A percentile compares a stretch with the other conserved stretches of the same genome.
phyloP scores from a whole-genome alignment of 1,284 basidiomycete genomes.

The Cutaneotrichosporon cyanovorans region DNA sequence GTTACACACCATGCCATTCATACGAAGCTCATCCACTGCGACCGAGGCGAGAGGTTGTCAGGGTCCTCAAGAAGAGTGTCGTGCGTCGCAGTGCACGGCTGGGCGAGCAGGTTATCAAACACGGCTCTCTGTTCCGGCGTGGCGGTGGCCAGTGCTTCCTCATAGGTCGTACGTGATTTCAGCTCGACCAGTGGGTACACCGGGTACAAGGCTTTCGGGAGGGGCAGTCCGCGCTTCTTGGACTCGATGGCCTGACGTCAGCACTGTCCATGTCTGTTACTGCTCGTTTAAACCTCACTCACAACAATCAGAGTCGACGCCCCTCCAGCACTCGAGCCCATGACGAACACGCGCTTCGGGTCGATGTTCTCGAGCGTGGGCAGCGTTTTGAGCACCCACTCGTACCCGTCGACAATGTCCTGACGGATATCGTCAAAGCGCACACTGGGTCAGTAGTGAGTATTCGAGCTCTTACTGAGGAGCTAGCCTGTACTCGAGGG shows the following conservation, averaged over 20 bases:
- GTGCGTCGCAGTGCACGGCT: neutral
- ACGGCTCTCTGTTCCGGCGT: neutral
- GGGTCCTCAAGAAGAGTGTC: neutral
- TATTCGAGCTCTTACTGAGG: neutral
- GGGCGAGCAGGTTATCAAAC: neutral
- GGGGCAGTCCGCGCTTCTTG: neutral
- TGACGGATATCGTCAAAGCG: conserved; percentile 2
- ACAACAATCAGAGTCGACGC: neutral
- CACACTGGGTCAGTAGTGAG: conserved; percentile 1
- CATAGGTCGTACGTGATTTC: neutral
- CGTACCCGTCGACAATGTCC: conserved; percentile 4
- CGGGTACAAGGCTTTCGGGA: conserved; percentile 1
- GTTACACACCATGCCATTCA: neutral
- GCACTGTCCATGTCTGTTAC: no score
- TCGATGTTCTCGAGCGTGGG: conserved; percentile 1
- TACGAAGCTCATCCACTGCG: neutral
- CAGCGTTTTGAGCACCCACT: conserved; percentile 1
- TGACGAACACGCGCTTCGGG: neutral
- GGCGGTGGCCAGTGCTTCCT: neutral
- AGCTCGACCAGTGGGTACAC: conserved; percentile 1
- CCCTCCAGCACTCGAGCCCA: conserved; percentile 2
- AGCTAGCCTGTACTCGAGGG: conserved; percentile 1
- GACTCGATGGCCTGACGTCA: conserved; percentile 1
- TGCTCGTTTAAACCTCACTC: neutral
- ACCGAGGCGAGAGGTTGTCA: neutral